Evolutionary conservation across 768 basidiomycete species (phyloP).

Genomic region (Boletus reticuloceps): DNA sequence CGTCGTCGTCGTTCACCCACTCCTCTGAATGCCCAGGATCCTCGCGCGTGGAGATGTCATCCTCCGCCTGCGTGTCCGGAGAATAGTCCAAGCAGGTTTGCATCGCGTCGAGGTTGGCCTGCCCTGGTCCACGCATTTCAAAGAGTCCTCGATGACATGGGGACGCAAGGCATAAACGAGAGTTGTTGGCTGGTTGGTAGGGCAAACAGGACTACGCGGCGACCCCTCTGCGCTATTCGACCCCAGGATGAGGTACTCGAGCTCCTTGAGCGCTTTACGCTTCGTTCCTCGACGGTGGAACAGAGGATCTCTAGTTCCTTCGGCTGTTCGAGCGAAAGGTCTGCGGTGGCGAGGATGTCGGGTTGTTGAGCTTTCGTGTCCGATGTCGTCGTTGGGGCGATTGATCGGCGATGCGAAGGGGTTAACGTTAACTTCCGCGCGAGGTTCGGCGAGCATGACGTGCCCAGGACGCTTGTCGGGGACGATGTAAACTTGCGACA

Average conservation of each 20-base stretch:
- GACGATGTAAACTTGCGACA: not conserved
- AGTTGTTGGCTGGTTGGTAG: too few relatives aligned
- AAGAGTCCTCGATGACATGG: constrained; percentile 32
- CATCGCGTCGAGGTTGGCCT: constrained; percentile 16
- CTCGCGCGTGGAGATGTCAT: not conserved
- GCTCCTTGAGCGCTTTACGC: constrained; percentile 21
- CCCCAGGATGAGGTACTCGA: constrained; percentile 11
- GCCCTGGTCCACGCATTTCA: constrained; percentile 26
- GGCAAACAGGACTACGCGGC: too few relatives aligned
- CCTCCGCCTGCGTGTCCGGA: not conserved
- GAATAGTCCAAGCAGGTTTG: constrained; percentile 1
- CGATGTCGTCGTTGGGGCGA: not conserved
- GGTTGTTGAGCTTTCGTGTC: constrained; percentile 3
- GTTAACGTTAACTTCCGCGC: constrained; percentile 3
- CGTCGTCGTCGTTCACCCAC: constrained; percentile 28
- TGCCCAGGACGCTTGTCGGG: not conserved
- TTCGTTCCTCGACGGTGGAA: constrained; percentile 25
- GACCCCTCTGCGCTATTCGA: too few relatives aligned
- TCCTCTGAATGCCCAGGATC: constrained; percentile 9
- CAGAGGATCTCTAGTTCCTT: constrained; percentile 24
- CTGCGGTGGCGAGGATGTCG: constrained; percentile 30
- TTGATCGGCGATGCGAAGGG: constrained; percentile 24
- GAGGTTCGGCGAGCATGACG: constrained; percentile 7
- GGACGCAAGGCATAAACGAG: too few relatives aligned
- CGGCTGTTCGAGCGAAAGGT: constrained; percentile 27